phyloP scores from a whole-genome alignment of 2,329 filamentous ascomycete species.

The Tolypocladium ovalisporum region DNA sequence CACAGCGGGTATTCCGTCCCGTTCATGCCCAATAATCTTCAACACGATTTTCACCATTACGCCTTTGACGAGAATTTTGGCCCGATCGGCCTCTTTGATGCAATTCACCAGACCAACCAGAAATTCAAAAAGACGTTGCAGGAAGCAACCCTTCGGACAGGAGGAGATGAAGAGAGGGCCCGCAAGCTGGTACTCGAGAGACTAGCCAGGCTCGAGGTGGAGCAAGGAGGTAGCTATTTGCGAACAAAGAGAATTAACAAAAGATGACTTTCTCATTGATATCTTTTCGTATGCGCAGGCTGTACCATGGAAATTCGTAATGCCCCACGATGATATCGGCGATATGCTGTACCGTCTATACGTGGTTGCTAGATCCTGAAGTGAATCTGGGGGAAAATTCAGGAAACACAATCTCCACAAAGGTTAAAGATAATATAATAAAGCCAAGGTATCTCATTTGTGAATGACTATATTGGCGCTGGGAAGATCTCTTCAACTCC shows the following conservation, averaged over 20 bases:
- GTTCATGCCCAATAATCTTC: slow-evolving; percentile 4
- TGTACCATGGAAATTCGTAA: too few species aligned
- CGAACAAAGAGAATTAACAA: not conserved
- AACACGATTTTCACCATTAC: slow-evolving; percentile 10
- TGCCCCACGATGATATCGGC: too few species aligned
- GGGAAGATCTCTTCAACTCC: too few species aligned
- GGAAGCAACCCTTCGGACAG: slow-evolving; percentile 4
- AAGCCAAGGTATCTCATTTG: too few species aligned
- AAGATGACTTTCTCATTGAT: not conserved
- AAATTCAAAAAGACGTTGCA: slow-evolving; percentile 5
- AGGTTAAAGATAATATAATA: too few species aligned
- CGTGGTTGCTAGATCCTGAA: too few species aligned
- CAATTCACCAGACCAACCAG: slow-evolving; percentile 3
- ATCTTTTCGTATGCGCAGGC: too few species aligned
- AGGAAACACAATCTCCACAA: too few species aligned
- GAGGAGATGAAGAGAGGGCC: slow-evolving; percentile 7
- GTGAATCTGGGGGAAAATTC: too few species aligned
- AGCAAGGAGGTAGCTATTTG: not conserved
- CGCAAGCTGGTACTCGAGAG: slow-evolving; percentile 6
- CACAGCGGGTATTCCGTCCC: slow-evolving; percentile 8
- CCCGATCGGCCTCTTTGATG: slow-evolving; percentile 6
- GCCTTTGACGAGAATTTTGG: slow-evolving; percentile 10
- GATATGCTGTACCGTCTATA: too few species aligned
- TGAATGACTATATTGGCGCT: too few species aligned
- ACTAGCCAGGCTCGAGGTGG: slow-evolving; percentile 2